A percentile compares a stretch with the other conserved stretches of the same genome.
These are phyloP conservation scores for Delitschia confertaspora DNA, from an alignment of 495 filamentous ascomycete genomes.

Conservation along the genomic window DNA sequence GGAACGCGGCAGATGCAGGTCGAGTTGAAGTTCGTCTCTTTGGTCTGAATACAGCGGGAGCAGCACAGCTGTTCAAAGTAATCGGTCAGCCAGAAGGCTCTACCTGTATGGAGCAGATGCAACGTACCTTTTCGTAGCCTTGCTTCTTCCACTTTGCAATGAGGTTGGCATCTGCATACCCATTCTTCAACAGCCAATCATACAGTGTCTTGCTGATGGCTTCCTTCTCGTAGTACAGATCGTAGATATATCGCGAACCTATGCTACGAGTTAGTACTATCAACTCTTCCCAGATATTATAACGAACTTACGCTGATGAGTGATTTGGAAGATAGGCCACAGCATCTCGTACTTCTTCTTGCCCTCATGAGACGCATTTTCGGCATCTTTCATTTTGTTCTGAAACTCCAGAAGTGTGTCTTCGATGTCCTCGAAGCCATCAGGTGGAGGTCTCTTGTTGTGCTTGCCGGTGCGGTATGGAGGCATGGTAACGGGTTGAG, in stretches of 20 bases:
- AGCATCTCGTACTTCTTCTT: constrained; percentile 79
- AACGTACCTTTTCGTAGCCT: constrained; percentile 86
- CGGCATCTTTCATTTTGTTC: constrained; percentile 99
- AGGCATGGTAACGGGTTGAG: constrained; percentile 55
- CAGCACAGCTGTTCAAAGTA: constrained; percentile 84
- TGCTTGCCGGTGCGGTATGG: constrained; percentile 60
- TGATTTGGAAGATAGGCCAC: constrained; percentile 97
- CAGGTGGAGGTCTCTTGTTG: constrained; percentile 84
- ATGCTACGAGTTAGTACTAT: not conserved
- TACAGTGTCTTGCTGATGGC: constrained; percentile 86
- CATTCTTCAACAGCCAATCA: constrained; percentile 94
- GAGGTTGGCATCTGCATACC: constrained; percentile 85
- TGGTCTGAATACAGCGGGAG: constrained; percentile 91
- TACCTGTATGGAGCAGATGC: not conserved
- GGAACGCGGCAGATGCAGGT: constrained; percentile 98
- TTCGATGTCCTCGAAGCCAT: constrained; percentile 93
- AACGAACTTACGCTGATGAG: constrained; percentile 82
- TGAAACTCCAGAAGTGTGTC: constrained; percentile 90
- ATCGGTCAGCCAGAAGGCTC: constrained; percentile 1
- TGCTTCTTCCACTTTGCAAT: constrained; percentile 99
- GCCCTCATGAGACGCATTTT: constrained; percentile 65
- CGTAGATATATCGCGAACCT: constrained; percentile 87
- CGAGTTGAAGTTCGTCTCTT: constrained; percentile 96
- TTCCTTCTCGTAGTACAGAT: constrained; percentile 96
- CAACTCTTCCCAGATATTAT: too few relatives aligned